Percentiles rank a stretch among this genome's conserved stretches.
Conservation (phyloP, 352 stramenopile genomes). For the Globisporangium nodosum region DNA sequence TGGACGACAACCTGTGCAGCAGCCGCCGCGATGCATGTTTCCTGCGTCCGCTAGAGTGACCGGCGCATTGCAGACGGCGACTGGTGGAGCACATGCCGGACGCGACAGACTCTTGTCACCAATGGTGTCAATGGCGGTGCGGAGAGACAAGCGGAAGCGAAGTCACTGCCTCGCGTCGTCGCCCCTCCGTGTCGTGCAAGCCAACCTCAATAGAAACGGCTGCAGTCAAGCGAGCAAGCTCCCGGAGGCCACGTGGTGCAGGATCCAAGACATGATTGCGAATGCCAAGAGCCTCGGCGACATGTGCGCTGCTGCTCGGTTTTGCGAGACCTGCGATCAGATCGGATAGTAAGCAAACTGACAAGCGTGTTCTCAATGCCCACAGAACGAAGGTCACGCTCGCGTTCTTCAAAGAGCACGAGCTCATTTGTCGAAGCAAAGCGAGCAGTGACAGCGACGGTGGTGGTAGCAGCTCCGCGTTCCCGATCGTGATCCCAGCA, state of each 20-base stretch:
- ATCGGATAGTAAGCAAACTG: neutral
- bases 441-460: conserved; percentile 5
- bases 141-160: conserved; percentile 6
- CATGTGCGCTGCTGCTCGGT: conserved; percentile 25
- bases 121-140: neutral
- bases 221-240: conserved; percentile 11
- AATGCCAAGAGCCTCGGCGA: conserved; percentile 42
- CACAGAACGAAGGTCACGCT: conserved; percentile 43
- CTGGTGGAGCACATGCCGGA: neutral
- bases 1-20: neutral
- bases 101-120: neutral
- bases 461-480: conserved; percentile 7
- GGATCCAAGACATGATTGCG: conserved; percentile 30
- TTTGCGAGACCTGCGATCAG: neutral
- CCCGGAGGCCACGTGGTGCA: conserved; percentile 22
- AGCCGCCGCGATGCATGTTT: neutral
- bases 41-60: neutral
- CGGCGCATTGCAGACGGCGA: neutral
- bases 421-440: conserved; percentile 19
- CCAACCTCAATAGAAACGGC: neutral
- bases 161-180: neutral
- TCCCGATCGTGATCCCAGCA: conserved; percentile 43
- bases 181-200: neutral
- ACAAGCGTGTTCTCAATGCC: neutral
- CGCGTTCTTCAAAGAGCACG: conserved; percentile 64